Evolutionary conservation across 2,329 filamentous ascomycete species (phyloP), one percentile per base, ranked within the genome.

Genomic region (Alternaria consortialis): DNA sequence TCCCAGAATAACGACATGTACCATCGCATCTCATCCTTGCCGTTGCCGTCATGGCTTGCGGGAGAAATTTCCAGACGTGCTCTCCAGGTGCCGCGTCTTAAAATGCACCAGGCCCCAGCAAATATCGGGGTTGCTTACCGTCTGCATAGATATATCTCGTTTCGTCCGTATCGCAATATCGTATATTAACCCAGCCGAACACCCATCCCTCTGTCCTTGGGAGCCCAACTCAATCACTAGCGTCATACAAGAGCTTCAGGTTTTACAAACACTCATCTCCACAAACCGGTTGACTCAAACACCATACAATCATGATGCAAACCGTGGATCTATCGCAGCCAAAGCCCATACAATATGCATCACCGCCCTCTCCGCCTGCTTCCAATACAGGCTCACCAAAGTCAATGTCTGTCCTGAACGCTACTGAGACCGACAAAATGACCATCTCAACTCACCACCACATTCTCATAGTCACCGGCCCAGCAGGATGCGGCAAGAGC

Each of bases 401-500:
- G 37, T 69, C 67, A 6, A 62, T 70, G 3, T 55, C 67, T 31
- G 60, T 66, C 27, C 55, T 66, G 17, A 61, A 63, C 46, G 55
- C 65, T 11, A 39, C 62, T 20, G 67, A 65, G 31, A 43, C 71
- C 5, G 32, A 60, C 25, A 50, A 58, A 42, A 77, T 79, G 74
- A 43, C 65, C n/a, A 71, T 74, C 17, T 69, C 75, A 7, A 71
- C 72, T 62, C 78, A 81, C 60, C 79, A 82, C 64, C 82, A 84
- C 73, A 83, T 84, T 57, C 82, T 83, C 74, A 80, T 85, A 65
- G 80, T 86, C 29, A 84, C 83, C 20, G 84, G 84, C 6, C 84
- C 84, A 20, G 84, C 84, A 53, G 84, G 84, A 36, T 84, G 84
- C 64, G 84, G 84, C 29, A 86, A 86, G 77, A 85, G 80, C 59